Evolutionary conservation across 2,329 filamentous ascomycete genomes (phyloP).

Genomic region (Pyrenophora teres): DNA sequence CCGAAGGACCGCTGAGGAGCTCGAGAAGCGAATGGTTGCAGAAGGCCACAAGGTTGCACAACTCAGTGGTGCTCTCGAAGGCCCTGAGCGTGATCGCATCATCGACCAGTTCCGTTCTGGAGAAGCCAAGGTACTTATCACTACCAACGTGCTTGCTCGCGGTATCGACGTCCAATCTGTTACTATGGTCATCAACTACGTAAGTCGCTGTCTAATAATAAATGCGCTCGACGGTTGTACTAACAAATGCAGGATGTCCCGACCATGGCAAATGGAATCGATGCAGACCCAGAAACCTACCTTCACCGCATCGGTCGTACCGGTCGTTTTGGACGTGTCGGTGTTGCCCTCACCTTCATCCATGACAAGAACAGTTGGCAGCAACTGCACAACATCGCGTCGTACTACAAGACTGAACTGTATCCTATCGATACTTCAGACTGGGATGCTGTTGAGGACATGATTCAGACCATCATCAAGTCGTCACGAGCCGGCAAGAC

Average conservation of each 20-base stretch:
- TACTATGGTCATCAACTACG: conserved; percentile 98
- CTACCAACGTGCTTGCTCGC: conserved; percentile 93
- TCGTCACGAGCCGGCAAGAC: conserved; percentile 48
- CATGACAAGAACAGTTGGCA: conserved; percentile 81
- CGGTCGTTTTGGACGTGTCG: conserved; percentile 93
- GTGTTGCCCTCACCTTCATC: conserved; percentile 94
- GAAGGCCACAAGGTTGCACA: conserved; percentile 93
- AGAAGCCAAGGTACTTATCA: conserved; percentile 92
- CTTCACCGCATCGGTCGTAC: conserved; percentile 97
- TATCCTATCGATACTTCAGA: conserved; percentile 81
- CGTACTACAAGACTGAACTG: conserved; percentile 79
- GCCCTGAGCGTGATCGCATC: conserved; percentile 77
- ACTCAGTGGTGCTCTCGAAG: conserved; percentile 86
- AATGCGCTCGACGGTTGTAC: not conserved
- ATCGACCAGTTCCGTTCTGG: conserved; percentile 86
- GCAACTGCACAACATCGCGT: conserved; percentile 78
- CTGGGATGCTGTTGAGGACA: conserved; percentile 86
- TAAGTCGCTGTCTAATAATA: conserved; percentile 33
- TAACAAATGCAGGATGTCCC: conserved; percentile 58
- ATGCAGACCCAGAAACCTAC: conserved; percentile 90
- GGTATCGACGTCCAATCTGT: conserved; percentile 93
- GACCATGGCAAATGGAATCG: conserved; percentile 60
- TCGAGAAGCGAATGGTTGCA: conserved; percentile 80
- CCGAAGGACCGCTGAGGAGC: conserved; percentile 81
- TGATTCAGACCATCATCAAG: conserved; percentile 69